A percentile compares a stretch with the other conserved stretches of the same genome.
Conservation (phyloP, 164 flowering plant genomes). For the Macadamia integrifolia region DNA sequence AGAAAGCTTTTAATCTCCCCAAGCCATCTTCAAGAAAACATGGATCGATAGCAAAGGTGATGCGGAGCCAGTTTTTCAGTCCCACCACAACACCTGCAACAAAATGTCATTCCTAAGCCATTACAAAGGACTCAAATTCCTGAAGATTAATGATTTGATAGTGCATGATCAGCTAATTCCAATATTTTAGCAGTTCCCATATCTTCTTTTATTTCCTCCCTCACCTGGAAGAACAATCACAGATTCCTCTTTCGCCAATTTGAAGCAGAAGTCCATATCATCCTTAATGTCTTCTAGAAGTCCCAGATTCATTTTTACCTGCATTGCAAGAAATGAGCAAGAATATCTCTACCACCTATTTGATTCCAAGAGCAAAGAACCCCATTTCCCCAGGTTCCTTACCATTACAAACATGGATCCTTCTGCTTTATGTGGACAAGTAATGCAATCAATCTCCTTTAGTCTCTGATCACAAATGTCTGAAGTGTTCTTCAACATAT, state of each 20-base stretch:
- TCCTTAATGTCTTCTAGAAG: slow-evolving; percentile 25
- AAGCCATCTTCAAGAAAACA: slow-evolving; percentile 56
- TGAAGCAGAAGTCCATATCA: slow-evolving; percentile 34
- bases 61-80: slow-evolving; percentile 59
- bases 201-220: not conserved
- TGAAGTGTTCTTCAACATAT: slow-evolving; percentile 38
- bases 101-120: not conserved
- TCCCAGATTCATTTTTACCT: slow-evolving; percentile 14
- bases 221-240: slow-evolving; percentile 35
- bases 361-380: not conserved
- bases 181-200: not conserved
- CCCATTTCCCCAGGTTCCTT: slow-evolving; percentile 2
- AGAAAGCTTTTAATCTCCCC: slow-evolving; percentile 56
- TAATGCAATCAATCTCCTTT: slow-evolving; percentile 31
- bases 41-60: slow-evolving; percentile 69
- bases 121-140: too few species aligned
- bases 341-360: not conserved
- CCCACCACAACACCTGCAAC: slow-evolving; percentile 27
- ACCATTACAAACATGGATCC: slow-evolving; percentile 45
- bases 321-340: not conserved
- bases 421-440: slow-evolving; percentile 36
- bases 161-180: too few species aligned
- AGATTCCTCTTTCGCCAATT: slow-evolving; percentile 39
- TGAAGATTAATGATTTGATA: too few species aligned
- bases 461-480: slow-evolving; percentile 36